Percentiles rank a stretch among this genome's conserved stretches.
Conservation (phyloP, 2,329 filamentous ascomycete genomes). For the Nemania abortiva region DNA sequence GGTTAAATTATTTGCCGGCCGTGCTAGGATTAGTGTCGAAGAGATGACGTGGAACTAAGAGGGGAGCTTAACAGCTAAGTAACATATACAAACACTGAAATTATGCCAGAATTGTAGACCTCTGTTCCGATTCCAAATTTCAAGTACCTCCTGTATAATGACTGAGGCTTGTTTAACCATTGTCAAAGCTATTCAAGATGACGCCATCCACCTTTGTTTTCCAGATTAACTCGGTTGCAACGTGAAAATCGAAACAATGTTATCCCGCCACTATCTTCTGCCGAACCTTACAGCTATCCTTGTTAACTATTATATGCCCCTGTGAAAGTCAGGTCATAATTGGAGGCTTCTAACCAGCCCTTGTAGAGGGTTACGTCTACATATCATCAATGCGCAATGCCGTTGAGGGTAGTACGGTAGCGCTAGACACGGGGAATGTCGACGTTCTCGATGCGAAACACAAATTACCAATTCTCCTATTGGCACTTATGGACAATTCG, state of each 20-base stretch:
- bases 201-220: neutral
- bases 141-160: neutral
- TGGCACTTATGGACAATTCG: neutral
- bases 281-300: conserved; percentile 5
- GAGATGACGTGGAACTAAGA: neutral
- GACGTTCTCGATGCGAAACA: neutral
- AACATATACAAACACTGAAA: neutral
- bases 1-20: neutral
- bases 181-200: neutral
- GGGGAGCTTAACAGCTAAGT: neutral
- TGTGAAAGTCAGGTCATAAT: conserved; percentile 5
- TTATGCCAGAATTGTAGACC: neutral
- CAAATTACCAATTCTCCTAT: neutral
- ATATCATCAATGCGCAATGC: neutral
- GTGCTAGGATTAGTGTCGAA: neutral
- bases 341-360: neutral
- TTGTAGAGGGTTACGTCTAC: neutral
- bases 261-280: conserved; percentile 5
- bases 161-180: no score
- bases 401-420: neutral
- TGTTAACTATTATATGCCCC: neutral
- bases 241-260: neutral
- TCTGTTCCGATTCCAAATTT: neutral
- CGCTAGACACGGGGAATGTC: neutral
- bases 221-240: neutral